These are phyloP conservation scores for Myriosclerotinia curreyana DNA, from an alignment of 2,329 filamentous ascomycete species.

Conservation along the genomic window DNA sequence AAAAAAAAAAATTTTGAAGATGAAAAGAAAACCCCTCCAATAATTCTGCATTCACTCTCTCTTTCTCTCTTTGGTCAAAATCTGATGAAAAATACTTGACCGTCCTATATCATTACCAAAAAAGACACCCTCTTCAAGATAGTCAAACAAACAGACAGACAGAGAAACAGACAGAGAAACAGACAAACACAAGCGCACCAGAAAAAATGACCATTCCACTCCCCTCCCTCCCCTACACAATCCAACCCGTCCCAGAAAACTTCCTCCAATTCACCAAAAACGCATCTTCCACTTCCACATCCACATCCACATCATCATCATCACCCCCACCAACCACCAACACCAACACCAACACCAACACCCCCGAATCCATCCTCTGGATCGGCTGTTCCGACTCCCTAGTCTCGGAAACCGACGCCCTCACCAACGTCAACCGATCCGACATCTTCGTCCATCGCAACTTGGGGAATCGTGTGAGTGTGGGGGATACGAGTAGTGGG, in stretches of 20 bases:
- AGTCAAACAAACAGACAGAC: too few species aligned
- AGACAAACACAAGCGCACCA: too few species aligned
- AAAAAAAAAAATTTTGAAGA: too few species aligned
- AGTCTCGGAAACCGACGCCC: constrained; percentile 61
- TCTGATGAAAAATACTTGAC: too few species aligned
- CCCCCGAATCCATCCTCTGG: constrained; percentile 55
- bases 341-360: not conserved
- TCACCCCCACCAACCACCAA: constrained; percentile 10
- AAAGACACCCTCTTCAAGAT: too few species aligned
- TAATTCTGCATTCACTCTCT: too few species aligned
- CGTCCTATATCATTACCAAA: too few species aligned
- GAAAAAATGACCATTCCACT: constrained; percentile 18
- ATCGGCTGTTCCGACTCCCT: constrained; percentile 67
- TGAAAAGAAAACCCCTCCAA: too few species aligned
- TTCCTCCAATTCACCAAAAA: not conserved
- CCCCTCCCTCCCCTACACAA: constrained; percentile 11
- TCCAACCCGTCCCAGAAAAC: constrained; percentile 8
- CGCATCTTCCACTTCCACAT: not conserved
- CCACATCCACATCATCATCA: not conserved
- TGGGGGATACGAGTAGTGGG: constrained; percentile 57
- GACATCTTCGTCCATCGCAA: constrained; percentile 71
- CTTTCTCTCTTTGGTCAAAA: too few species aligned
- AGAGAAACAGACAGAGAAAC: not conserved
- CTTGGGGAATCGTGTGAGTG: constrained; percentile 63
- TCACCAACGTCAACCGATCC: constrained; percentile 55